Percentiles rank a stretch among this genome's conserved stretches.
Evolutionary conservation across 768 basidiomycete species (phyloP).

Genomic region (Clathrus columnatus): DNA sequence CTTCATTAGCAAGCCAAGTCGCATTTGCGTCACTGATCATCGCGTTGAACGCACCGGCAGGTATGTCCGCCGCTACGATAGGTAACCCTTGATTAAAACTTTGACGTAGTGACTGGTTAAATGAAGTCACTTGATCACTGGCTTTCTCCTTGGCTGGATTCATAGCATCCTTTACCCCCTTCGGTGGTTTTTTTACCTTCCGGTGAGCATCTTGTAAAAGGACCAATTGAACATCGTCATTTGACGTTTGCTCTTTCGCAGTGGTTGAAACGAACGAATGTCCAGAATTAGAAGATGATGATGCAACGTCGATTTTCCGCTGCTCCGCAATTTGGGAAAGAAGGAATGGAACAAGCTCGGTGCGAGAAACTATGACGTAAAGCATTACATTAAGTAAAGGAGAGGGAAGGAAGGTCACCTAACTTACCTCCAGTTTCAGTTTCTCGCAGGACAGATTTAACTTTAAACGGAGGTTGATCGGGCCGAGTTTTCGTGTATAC

Average conservation of each 20-base stretch:
- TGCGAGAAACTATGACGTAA: slow-evolving; percentile 38
- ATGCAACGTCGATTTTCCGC: slow-evolving; percentile 59
- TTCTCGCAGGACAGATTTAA: slow-evolving; percentile 74
- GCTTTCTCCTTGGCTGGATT: slow-evolving; percentile 10
- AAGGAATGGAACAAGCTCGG: slow-evolving; percentile 67
- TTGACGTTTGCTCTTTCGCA: slow-evolving; percentile 25
- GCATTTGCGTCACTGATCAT: slow-evolving; percentile 40
- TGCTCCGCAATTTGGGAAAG: slow-evolving; percentile 75
- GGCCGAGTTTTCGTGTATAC: slow-evolving; percentile 43
- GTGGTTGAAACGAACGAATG: slow-evolving; percentile 32
- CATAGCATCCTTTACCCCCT: slow-evolving; percentile 6
- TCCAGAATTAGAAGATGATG: slow-evolving; percentile 45
- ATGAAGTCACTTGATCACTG: neutral
- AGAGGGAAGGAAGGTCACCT: neutral
- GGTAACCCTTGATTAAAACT: slow-evolving; percentile 46
- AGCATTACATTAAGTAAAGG: neutral
- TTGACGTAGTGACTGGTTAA: slow-evolving; percentile 48
- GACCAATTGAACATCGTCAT: slow-evolving; percentile 50
- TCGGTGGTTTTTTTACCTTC: slow-evolving; percentile 53
- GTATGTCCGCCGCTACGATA: slow-evolving; percentile 65
- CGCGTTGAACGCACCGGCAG: slow-evolving; percentile 48
- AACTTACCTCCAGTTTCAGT: slow-evolving; percentile 63
- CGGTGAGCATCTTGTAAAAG: slow-evolving; percentile 61
- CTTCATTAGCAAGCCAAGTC: slow-evolving; percentile 67
- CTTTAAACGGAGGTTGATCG: slow-evolving; percentile 65